Percentiles rank a stretch among this genome's conserved stretches.
Evolutionary conservation across 1,139 yeast genomes (phyloP).

Genomic region (Yamadazyma dendronema): DNA sequence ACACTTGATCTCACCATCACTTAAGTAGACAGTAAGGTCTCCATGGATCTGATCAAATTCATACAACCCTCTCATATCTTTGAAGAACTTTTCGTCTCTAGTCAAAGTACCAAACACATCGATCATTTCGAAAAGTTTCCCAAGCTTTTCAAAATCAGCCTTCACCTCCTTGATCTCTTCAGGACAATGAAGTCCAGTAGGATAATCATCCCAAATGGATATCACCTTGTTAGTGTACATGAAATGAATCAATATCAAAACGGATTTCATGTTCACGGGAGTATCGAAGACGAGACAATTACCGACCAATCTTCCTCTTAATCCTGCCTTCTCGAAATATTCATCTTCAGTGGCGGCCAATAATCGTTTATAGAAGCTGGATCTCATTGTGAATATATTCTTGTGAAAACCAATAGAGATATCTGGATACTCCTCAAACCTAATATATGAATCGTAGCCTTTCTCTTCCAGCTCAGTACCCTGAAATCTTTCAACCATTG

Average conservation of each 20-base stretch:
- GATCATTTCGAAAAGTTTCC: conserved; percentile 18
- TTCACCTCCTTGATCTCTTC: conserved; percentile 20
- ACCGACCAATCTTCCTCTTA: conserved; percentile 24
- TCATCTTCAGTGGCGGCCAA: conserved; percentile 19
- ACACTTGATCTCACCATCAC: conserved; percentile 41
- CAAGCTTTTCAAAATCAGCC: conserved; percentile 20
- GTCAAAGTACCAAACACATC: conserved; percentile 17
- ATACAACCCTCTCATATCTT: conserved; percentile 15
- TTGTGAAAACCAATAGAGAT: conserved; percentile 30
- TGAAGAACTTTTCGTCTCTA: conserved; percentile 13
- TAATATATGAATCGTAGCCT: conserved; percentile 16
- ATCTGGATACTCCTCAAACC: conserved; percentile 18
- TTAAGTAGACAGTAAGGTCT: conserved; percentile 26
- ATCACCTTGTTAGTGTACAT: conserved; percentile 31
- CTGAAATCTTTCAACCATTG: not conserved
- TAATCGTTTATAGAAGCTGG: conserved; percentile 25
- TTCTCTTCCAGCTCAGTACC: conserved; percentile 9
- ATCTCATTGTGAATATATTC: conserved; percentile 26
- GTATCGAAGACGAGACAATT: conserved; percentile 17
- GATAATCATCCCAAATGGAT: conserved; percentile 26
- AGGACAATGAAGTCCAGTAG: conserved; percentile 19
- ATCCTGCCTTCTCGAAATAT: conserved; percentile 16
- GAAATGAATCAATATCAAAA: conserved; percentile 33
- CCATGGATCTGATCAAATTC: conserved; percentile 15
- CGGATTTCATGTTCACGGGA: conserved; percentile 23